phyloP scores from a whole-genome alignment of 2,329 filamentous ascomycete genomes.

The Parasarocladium wereldwijsianum region DNA sequence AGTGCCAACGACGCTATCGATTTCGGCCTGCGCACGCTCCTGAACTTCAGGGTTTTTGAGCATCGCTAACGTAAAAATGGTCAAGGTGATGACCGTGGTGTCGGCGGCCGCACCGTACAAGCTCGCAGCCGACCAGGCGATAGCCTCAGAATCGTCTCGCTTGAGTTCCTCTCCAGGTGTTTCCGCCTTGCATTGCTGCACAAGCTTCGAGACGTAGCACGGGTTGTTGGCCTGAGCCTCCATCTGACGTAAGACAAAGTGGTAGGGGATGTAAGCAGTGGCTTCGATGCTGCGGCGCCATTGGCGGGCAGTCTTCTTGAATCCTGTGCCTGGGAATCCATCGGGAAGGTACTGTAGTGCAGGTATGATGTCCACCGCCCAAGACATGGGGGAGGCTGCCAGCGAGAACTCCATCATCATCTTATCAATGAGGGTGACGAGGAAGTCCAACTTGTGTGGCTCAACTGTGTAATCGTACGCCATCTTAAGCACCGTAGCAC shows the following conservation, averaged over 20 bases:
- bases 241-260: constrained; percentile 10
- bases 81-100: constrained; percentile 10
- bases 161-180: neutral
- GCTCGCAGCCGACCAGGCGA: constrained; percentile 8
- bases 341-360: constrained; percentile 6
- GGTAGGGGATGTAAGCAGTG: constrained; percentile 9
- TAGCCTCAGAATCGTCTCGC: constrained; percentile 6
- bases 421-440: constrained; percentile 8
- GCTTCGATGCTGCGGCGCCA: constrained; percentile 9
- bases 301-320: constrained; percentile 10
- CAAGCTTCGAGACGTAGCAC: constrained; percentile 5
- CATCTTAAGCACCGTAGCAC: constrained; percentile 8
- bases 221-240: neutral
- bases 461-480: constrained; percentile 12
- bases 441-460: constrained; percentile 8
- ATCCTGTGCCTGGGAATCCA: constrained; percentile 10
- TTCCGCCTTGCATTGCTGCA: neutral
- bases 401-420: constrained; percentile 10
- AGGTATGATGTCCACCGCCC: constrained; percentile 12
- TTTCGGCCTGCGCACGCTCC: constrained; percentile 11
- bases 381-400: constrained; percentile 10
- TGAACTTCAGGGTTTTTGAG: constrained; percentile 10
- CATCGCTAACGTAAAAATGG: constrained; percentile 11
- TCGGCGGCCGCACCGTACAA: constrained; percentile 11
- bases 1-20: constrained; percentile 14